A percentile compares a stretch with the other conserved stretches of the same genome.
These are phyloP conservation scores for Sanguinoderma infundibulare DNA, from an alignment of 1,284 basidiomycete genomes.

Conservation along the genomic window DNA sequence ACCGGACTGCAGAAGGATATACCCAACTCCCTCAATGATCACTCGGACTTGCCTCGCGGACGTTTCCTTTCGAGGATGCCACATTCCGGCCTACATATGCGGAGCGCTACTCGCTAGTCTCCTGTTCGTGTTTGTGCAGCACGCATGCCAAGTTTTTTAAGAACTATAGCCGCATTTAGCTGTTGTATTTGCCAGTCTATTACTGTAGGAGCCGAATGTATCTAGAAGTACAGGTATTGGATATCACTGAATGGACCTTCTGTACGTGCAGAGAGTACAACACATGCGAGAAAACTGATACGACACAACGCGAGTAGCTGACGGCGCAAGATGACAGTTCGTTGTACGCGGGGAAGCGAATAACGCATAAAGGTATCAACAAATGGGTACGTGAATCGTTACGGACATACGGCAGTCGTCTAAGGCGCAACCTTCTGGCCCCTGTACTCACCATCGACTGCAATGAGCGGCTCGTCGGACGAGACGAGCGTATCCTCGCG, in stretches of 20 bases:
- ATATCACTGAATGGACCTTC: background rate
- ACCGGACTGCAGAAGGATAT: background rate
- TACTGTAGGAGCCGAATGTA: background rate
- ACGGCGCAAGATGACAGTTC: too few species aligned
- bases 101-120: background rate
- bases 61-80: background rate
- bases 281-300: background rate
- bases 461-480: slow-evolving; percentile 17
- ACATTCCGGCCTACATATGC: background rate
- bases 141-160: background rate
- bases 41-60: background rate
- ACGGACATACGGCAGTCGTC: background rate
- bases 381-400: too few species aligned
- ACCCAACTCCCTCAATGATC: background rate
- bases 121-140: background rate
- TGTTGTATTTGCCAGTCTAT: background rate
- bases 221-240: background rate
- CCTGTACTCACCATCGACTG: slow-evolving; percentile 25
- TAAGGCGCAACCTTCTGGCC: slow-evolving; percentile 12
- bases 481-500: slow-evolving; percentile 31
- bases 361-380: too few species aligned
- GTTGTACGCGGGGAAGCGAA: too few species aligned
- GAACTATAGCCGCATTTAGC: background rate
- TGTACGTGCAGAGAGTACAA: background rate
- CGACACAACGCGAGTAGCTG: background rate